Evolutionary conservation across 306 rosid genomes (phyloP).

Genomic region (Fagus crenata): DNA sequence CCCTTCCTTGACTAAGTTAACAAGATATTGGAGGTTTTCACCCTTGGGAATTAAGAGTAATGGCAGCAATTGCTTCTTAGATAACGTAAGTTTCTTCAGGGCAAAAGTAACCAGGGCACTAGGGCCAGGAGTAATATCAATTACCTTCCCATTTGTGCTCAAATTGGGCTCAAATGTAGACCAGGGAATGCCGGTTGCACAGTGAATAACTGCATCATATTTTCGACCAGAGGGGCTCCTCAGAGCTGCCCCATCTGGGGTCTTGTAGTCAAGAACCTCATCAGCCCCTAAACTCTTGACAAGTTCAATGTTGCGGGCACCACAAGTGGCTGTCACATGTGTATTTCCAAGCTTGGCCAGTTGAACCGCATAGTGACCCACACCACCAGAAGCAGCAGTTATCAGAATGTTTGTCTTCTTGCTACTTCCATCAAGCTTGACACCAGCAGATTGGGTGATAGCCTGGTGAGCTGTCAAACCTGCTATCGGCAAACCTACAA

Average conservation of each 20-base stretch:
- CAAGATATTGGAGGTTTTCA: constrained; percentile 53
- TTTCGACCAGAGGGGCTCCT: constrained; percentile 69
- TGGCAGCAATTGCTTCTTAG: constrained; percentile 68
- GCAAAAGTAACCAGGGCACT: constrained; percentile 43
- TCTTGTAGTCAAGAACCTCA: constrained; percentile 76
- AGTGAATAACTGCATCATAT: constrained; percentile 68
- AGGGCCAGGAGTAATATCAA: constrained; percentile 50
- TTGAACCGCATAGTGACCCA: constrained; percentile 81
- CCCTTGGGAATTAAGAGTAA: constrained; percentile 40
- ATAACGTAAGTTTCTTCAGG: constrained; percentile 57
- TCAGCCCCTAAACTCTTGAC: constrained; percentile 75
- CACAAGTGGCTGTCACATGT: constrained; percentile 80
- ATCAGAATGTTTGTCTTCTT: constrained; percentile 51
- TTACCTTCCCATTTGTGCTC: constrained; percentile 59
- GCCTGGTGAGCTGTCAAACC: constrained; percentile 67
- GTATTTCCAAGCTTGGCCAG: constrained; percentile 80
- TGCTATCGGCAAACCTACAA: constrained; percentile 64
- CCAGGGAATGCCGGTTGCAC: constrained; percentile 62
- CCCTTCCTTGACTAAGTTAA: constrained; percentile 65
- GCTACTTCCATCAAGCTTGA: constrained; percentile 58
- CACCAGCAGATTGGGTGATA: constrained; percentile 46
- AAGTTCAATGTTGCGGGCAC: constrained; percentile 68
- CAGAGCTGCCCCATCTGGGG: constrained; percentile 66
- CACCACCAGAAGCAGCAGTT: constrained; percentile 92
- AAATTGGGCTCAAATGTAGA: constrained; percentile 69